Evolutionary conservation across 1,284 basidiomycete species (phyloP).

Genomic region (Papiliotrema nemorosa): DNA sequence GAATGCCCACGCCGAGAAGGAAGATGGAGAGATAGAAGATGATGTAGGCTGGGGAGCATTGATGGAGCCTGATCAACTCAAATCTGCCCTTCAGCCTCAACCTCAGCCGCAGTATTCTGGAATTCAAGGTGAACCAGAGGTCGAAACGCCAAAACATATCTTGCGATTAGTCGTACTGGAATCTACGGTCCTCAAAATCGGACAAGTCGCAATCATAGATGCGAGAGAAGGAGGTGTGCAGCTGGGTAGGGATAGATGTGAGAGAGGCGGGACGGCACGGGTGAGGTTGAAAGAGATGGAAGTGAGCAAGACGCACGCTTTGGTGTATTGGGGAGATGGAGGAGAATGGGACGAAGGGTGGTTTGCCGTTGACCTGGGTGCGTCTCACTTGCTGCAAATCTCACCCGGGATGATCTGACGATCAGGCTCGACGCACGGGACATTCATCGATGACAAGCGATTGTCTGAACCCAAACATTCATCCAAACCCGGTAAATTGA

Average conservation of each 20-base stretch:
- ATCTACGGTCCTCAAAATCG: constrained; percentile 19
- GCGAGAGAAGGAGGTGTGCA: constrained; percentile 40
- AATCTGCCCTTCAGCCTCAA: constrained; percentile 13
- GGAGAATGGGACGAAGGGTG: constrained; percentile 23
- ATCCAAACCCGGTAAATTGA: constrained; percentile 28
- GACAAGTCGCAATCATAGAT: constrained; percentile 41
- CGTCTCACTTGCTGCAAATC: no score
- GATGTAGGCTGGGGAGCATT: constrained; percentile 46
- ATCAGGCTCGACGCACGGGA: constrained; percentile 46
- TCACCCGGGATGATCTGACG: no score
- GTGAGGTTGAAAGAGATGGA: constrained; percentile 46
- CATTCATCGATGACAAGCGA: constrained; percentile 28
- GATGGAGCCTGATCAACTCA: constrained; percentile 40
- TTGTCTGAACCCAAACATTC: constrained; percentile 36
- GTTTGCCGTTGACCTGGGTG: constrained; percentile 46
- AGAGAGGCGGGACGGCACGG: constrained; percentile 28
- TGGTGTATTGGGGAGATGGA: constrained; percentile 33
- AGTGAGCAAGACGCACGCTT: constrained; percentile 46
- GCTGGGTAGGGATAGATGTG: constrained; percentile 41
- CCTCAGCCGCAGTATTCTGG: neutral
- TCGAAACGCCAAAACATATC: constrained; percentile 15
- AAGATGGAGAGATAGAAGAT: constrained; percentile 45
- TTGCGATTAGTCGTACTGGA: constrained; percentile 39
- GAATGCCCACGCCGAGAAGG: constrained; percentile 9
- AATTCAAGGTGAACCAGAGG: no score